Base-by-base conservation (phyloP, 768 basidiomycete species). In the Lenzites betulinus region DNA sequence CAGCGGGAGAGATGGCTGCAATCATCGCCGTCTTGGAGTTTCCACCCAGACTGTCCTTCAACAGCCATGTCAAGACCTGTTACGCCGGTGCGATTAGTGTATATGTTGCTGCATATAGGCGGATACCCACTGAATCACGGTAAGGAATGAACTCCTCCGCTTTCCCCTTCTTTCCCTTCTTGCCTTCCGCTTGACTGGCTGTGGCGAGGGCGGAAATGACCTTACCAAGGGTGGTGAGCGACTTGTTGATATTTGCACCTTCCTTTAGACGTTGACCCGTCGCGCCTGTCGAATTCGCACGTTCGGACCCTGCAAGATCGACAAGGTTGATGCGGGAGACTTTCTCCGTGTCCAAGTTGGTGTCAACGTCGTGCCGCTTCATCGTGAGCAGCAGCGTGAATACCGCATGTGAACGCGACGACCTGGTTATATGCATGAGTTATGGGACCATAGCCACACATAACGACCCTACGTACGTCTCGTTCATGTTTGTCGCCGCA, bases 21-120 rank as follows among this genome's bases (percentile, higher is more conserved):
- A 99, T 98, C 97, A 99, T 98, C 5, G 96, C 95, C 4, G 96
- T 99, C 79, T 97, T 96, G 35, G 92, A 95, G 76, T 96, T 96
- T 7, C 93, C 97, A 22, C 97, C 97, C 53, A 98, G 79, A 72
- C 93, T 95, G 78, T 99, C 97, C 76, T 99, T 99, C 66, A 99
- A 78, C 26, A 99, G 79, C 97, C 97, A 99, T 35, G 97, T 99
- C 59, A 99, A 80, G 64, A 98, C 93, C 92, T 94, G 38, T 18
- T 15, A 58, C 13, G 58, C 6, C 18, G 6, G 16, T 8, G n/a
- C 8, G 2, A 8, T 20, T 9, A 5, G 22, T 48, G 18, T 33
- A 20, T 46, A 55, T 36, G 46, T 56, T 51, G 12, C 12, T 35
- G 25, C 30, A 15, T 2, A 13, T 3, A 1, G 18, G 33, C 26